A percentile compares a stretch with the other conserved stretches of the same genome.
These are phyloP conservation scores for Fusarium begoniae DNA, from an alignment of 2,329 filamentous ascomycete species.

Conservation along the genomic window DNA sequence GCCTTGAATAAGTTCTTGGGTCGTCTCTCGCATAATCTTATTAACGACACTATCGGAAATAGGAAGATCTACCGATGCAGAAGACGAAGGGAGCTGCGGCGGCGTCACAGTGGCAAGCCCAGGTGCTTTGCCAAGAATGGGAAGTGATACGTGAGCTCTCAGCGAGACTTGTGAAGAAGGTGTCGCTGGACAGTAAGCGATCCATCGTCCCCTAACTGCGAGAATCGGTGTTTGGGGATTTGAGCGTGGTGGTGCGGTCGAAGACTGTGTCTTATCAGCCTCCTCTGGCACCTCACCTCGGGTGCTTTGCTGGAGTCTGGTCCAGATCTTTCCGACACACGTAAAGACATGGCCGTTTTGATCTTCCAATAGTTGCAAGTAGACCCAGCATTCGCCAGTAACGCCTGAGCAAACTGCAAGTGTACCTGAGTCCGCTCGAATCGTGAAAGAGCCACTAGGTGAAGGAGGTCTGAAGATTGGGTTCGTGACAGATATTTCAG, in stretches of 20 bases:
- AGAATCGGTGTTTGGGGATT: conserved; percentile 70
- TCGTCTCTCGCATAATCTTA: conserved; percentile 80
- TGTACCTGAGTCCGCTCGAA: conserved; percentile 77
- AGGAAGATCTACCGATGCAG: conserved; percentile 76
- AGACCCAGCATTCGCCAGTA: conserved; percentile 90
- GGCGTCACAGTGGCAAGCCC: conserved; percentile 69
- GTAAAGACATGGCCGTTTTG: conserved; percentile 59
- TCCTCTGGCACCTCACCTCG: conserved; percentile 60
- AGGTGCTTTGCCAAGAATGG: conserved; percentile 63
- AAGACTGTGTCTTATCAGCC: conserved; percentile 51
- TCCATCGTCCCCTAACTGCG: conserved; percentile 76
- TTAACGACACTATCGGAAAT: conserved; percentile 77
- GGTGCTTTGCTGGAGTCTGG: conserved; percentile 73
- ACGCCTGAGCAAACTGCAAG: conserved; percentile 80
- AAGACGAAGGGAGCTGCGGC: conserved; percentile 73
- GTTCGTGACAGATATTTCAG: conserved; percentile 64
- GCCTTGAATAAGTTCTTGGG: conserved; percentile 79
- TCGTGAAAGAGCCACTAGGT: conserved; percentile 75
- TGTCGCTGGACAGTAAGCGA: conserved; percentile 79
- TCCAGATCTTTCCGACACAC: conserved; percentile 93
- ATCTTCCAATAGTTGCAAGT: conserved; percentile 57
- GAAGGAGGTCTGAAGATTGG: conserved; percentile 73
- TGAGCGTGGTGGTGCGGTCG: conserved; percentile 51
- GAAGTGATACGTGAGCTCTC: conserved; percentile 70
- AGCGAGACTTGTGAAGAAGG: conserved; percentile 76